Percentiles rank a stretch among this genome's conserved stretches.
Conservation (phyloP, 1,284 basidiomycete species). For the Cutaneotrichosporon sp. region DNA sequence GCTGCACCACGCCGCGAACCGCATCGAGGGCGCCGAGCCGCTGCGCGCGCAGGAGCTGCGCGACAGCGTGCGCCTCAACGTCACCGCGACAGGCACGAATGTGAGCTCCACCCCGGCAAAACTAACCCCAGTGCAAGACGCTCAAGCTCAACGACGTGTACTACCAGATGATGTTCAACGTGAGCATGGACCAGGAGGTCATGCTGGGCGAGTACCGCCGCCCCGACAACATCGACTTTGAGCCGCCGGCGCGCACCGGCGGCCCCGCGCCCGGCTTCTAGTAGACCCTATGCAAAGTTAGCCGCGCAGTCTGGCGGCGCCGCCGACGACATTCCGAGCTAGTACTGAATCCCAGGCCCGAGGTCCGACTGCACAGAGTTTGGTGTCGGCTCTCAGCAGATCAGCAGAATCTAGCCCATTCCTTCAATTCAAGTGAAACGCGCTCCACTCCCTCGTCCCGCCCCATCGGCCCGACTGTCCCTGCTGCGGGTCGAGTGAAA, state of each 20-base stretch:
- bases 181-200: constrained; percentile 24
- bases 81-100: constrained; percentile 14
- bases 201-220: constrained; percentile 28
- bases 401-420: no score
- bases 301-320: no score
- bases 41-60: constrained; percentile 12
- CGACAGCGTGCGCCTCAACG: constrained; percentile 9
- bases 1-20: constrained; percentile 21
- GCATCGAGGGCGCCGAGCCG: constrained; percentile 17
- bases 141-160: constrained; percentile 24
- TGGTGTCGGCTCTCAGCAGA: no score
- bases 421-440: no score
- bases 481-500: no score
- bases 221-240: constrained; percentile 25
- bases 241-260: background rate
- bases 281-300: no score
- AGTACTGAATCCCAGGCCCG: no score
- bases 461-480: no score
- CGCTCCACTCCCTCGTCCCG: no score
- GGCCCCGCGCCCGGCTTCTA: background rate
- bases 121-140: constrained; percentile 9
- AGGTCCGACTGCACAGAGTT: no score
- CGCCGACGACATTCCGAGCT: no score
- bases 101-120: background rate
- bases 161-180: constrained; percentile 24